A percentile compares a stretch with the other conserved stretches of the same genome.
Evolutionary conservation across 202 grass and related monocot species (phyloP).

Genomic region (Setaria italica): DNA sequence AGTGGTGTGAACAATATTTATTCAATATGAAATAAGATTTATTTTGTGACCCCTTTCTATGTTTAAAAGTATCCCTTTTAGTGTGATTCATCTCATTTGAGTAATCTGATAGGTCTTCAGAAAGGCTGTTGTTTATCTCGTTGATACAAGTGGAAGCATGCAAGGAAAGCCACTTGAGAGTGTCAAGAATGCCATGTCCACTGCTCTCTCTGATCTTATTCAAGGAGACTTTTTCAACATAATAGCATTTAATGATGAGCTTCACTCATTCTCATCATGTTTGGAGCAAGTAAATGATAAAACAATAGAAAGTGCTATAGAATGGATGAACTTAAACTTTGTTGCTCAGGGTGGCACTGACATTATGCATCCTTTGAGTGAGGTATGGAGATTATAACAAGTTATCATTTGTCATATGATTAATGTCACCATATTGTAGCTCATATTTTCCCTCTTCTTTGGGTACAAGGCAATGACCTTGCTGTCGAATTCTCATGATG

Average conservation of each 20-base stretch:
- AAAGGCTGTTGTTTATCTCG: conserved; percentile 76
- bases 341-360: conserved; percentile 76
- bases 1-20: not conserved
- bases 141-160: conserved; percentile 97
- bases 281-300: conserved; percentile 77
- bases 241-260: conserved; percentile 82
- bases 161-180: conserved; percentile 85
- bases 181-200: conserved; percentile 70
- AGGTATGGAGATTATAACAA: conserved; percentile 62
- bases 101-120: conserved; percentile 71
- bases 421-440: conserved; percentile 9
- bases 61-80: not conserved
- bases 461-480: conserved; percentile 71
- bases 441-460: conserved; percentile 30
- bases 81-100: conserved; percentile 36
- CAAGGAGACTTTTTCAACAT: conserved; percentile 84
- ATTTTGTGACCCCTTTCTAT: conserved; percentile 5
- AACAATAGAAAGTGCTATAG: conserved; percentile 64
- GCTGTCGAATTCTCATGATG: conserved; percentile 58
- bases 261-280: conserved; percentile 74
- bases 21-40: conserved; percentile 7
- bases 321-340: conserved; percentile 79
- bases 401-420: conserved; percentile 16
- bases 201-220: conserved; percentile 69
- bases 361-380: conserved; percentile 75